Percentiles rank a stretch among this genome's conserved stretches.
Evolutionary conservation across 2,329 filamentous ascomycete genomes (phyloP).

Genomic region (Stagonosporopsis vannaccii): DNA sequence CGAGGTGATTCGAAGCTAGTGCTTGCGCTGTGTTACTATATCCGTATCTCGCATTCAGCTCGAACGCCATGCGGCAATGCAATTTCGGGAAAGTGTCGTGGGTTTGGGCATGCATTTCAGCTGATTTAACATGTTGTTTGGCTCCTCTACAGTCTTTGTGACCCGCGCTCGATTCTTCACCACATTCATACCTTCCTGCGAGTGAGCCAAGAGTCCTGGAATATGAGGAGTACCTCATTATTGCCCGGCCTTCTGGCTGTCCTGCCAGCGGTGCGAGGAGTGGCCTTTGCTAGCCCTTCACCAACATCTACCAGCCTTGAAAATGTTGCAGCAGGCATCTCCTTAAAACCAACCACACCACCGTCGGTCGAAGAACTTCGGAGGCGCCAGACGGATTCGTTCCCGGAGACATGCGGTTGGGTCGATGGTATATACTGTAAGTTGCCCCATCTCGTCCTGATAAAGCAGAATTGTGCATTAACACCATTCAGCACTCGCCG

Average conservation of each 20-base stretch:
- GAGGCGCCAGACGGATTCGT: constrained; percentile 23
- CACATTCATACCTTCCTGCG: not conserved
- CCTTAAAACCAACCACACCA: constrained; percentile 32
- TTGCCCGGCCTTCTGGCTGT: constrained; percentile 24
- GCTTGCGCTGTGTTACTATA: not conserved
- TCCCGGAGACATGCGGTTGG: constrained; percentile 37
- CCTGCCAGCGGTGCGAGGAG: constrained; percentile 23
- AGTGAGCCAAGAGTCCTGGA: not conserved
- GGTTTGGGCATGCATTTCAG: not conserved
- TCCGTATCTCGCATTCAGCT: constrained; percentile 9
- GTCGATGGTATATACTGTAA: constrained; percentile 31
- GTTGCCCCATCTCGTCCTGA: not conserved
- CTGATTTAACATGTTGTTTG: not conserved
- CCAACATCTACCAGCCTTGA: constrained; percentile 24
- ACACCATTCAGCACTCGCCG: constrained; percentile 17
- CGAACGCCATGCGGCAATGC: constrained; percentile 4
- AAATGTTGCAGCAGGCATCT: constrained; percentile 20
- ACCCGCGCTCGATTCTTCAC: not conserved
- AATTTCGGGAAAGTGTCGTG: not conserved
- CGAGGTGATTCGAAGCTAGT: not conserved
- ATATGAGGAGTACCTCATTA: constrained; percentile 14
- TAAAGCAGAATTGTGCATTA: not conserved
- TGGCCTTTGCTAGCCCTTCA: constrained; percentile 32
- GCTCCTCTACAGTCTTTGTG: not conserved
- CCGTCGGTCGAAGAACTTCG: constrained; percentile 29